Base-by-base conservation (phyloP, 2,329 filamentous ascomycete species). In the Aaosphaeria pasadenensis region DNA sequence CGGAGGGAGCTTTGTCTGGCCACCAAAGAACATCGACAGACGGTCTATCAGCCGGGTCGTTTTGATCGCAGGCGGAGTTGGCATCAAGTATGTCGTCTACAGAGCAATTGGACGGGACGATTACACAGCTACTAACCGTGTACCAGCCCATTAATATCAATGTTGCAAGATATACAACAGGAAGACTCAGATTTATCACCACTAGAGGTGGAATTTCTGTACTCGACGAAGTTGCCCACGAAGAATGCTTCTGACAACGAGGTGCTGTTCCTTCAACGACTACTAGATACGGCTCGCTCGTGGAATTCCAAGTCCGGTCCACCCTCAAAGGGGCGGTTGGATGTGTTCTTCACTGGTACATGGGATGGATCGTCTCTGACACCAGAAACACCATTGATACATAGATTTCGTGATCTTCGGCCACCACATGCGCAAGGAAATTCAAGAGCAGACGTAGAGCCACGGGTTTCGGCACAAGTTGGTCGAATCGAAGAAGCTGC, bases 1-100 rank as follows among this genome's bases (percentile, higher is more conserved):
- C 1, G 91, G 91, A 1, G 91, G 91, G 0, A 85, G 83, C 56
- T 96, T 96, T 60, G 79, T 86, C 4, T 95, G 85, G 76, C 91
- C 91, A 0, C 88, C 87, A 0, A 72, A 75, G 0, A 67, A 69
- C 17, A 52, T 79, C 17, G 69, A 77, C 42, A 51, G 67, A 3
- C 59, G 64, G 4, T 55, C 66, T 4, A 74, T 87, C 39, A 75
- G 77, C 39, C 83, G 80, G 46, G 77, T 87, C 5, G 80, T 95
- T 4, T 85, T 95, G 52, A 77, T 95, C 11, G 89, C 89, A 0
- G 89, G 89, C 1, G 90, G 89, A 1, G 85, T 95, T 24, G 89
- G 90, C 0, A 85, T 95, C 48, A 95, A 95, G 81, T 83, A 68
- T 54, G 77, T 32, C 9, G 9, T 36, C 33, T n/a, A n/a, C 33